Evolutionary conservation across 2,329 filamentous ascomycete genomes (phyloP), one percentile per base, ranked within the genome.

Genomic region (Hypoxylon sp.): DNA sequence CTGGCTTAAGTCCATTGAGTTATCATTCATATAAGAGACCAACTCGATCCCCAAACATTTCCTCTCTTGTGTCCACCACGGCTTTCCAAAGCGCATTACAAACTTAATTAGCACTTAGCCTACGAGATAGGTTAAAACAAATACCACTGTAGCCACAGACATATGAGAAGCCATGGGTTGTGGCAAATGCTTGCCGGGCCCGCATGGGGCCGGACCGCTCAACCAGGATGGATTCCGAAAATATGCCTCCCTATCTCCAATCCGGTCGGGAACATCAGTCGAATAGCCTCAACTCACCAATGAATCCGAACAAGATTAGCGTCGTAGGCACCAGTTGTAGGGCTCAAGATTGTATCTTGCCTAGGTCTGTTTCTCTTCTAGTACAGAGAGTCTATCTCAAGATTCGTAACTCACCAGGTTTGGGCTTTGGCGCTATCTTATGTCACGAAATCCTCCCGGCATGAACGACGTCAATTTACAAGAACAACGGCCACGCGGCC

Each of bases 401-500:
- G 33, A 44, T 46, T 51, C 6, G 24, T 42, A 40, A 20, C 32
- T 36, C 40, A 30, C 9, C 30, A 28, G 36, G n/a, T 49, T 42
- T 28, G 24, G 28, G 44, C 24, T 11, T 57, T 40, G 30, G 49
- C 32, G 6, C 14, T 46, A 38, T 44, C 48, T 30, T n/a, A 54
- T 45, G 28, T 38, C 45, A 50, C 36, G 28, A 30, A 18, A 20
- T 20, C 42, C 26, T 40, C 20, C 42, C 56, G 38, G 30, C 24
- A 68, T 68, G 68, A 68, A 68, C 57, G 66, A 70, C 59, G 54
- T 49, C 45, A 67, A 56, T 8, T 12, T 51, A 30, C 70, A 68
- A 44, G 70, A 72, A 20, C 56, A 65, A 42, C 71, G 72, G 55
- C 64, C 71, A 24, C 74, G 74, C 44, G 75, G 74, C 42, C 75